A percentile compares a stretch with the other conserved stretches of the same genome.
Evolutionary conservation across 345 rosid genomes (phyloP).

Genomic region (Euphorbia peplus): DNA sequence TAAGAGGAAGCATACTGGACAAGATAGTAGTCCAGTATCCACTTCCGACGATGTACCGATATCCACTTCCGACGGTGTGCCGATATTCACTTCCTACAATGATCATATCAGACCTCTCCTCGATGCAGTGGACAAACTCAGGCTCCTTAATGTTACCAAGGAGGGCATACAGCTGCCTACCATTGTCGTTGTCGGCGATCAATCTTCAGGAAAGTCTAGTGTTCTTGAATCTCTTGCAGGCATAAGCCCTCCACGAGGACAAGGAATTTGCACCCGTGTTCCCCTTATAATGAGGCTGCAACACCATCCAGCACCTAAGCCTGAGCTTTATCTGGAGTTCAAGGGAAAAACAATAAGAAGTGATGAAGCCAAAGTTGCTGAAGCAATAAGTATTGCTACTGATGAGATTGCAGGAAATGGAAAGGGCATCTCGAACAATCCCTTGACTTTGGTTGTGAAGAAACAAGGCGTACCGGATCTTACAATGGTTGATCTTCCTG

Average conservation of each 20-base stretch:
- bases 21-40: not conserved
- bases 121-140: constrained; percentile 42
- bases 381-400: constrained; percentile 36
- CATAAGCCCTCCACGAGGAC: constrained; percentile 38
- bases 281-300: constrained; percentile 56
- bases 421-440: constrained; percentile 40
- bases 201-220: constrained; percentile 35
- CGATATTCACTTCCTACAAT: constrained; percentile 32
- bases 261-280: constrained; percentile 48
- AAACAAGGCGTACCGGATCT: constrained; percentile 45
- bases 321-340: constrained; percentile 38
- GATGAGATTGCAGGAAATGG: constrained; percentile 44
- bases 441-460: constrained; percentile 40
- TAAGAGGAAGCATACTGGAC: not conserved
- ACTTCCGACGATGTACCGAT: constrained; percentile 41
- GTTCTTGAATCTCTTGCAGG: constrained; percentile 49
- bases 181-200: constrained; percentile 35
- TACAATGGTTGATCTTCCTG: constrained; percentile 58
- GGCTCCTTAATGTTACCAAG: constrained; percentile 31
- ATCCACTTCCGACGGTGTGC: constrained; percentile 8
- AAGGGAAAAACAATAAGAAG: constrained; percentile 20
- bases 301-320: not conserved
- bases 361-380: constrained; percentile 27
- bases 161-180: constrained; percentile 40
- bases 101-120: constrained; percentile 45